phyloP scores from a whole-genome alignment of 2,329 filamentous ascomycete species.

The Phyllosticta citribraziliensis region DNA sequence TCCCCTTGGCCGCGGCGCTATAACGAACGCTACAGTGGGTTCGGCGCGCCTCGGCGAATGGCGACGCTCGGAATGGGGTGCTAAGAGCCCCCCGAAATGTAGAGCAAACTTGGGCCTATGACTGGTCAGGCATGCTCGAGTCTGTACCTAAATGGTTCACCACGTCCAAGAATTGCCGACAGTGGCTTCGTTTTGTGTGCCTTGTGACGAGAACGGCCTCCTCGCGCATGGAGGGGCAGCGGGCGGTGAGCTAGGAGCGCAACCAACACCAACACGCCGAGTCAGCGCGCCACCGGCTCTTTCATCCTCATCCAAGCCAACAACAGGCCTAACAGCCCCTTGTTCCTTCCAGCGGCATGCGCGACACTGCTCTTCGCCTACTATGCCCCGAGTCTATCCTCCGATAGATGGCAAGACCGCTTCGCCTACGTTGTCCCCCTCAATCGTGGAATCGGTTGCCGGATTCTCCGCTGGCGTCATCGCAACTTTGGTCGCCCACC shows the following conservation, averaged over 20 bases:
- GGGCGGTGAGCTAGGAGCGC: not conserved
- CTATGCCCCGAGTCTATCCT: constrained; percentile 41
- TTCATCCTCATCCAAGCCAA: constrained; percentile 5
- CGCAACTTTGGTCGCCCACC: constrained; percentile 80
- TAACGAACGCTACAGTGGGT: not conserved
- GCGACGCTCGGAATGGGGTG: not conserved
- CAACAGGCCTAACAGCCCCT: constrained; percentile 3
- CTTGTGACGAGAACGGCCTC: not conserved
- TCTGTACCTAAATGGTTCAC: not conserved
- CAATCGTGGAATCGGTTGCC: constrained; percentile 75
- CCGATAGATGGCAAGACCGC: constrained; percentile 35
- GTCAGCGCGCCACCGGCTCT: constrained; percentile 2
- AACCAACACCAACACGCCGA: not conserved
- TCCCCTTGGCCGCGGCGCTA: not conserved
- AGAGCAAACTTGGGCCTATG: not conserved
- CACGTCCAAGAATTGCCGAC: not conserved
- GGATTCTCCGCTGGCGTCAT: constrained; percentile 82
- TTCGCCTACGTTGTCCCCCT: constrained; percentile 44
- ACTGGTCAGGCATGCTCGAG: not conserved
- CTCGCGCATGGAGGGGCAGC: not conserved
- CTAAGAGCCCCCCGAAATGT: not conserved
- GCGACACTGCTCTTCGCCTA: constrained; percentile 6
- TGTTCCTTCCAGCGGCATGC: constrained; percentile 8
- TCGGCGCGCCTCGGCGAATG: not conserved
- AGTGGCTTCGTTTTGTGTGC: not conserved